These are phyloP conservation scores for Teunomyces atbi DNA, from an alignment of 805 yeast species.

Conservation along the genomic window DNA sequence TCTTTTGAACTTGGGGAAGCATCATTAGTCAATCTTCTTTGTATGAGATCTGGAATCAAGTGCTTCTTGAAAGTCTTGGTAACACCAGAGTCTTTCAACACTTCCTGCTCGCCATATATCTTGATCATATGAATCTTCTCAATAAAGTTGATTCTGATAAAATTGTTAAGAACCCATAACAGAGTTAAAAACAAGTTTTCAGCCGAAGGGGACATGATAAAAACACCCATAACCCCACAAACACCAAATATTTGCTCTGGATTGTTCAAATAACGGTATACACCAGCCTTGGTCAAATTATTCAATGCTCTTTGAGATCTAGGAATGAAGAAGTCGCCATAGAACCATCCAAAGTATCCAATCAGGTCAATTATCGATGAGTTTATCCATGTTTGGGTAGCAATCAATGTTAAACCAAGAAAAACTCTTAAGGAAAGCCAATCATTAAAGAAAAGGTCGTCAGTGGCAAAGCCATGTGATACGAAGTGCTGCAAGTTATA, in stretches of 20 bases:
- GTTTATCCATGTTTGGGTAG: slow-evolving; percentile 68
- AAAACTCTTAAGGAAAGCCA: slow-evolving; percentile 55
- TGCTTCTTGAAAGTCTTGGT: slow-evolving; percentile 44
- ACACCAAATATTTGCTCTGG: slow-evolving; percentile 80
- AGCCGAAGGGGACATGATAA: slow-evolving; percentile 56
- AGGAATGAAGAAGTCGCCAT: slow-evolving; percentile 78
- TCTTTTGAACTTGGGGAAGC: slow-evolving; percentile 9
- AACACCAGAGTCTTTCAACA: slow-evolving; percentile 52
- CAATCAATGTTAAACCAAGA: slow-evolving; percentile 53
- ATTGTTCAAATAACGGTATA: slow-evolving; percentile 75
- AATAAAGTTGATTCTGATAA: slow-evolving; percentile 66
- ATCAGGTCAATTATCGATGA: slow-evolving; percentile 65
- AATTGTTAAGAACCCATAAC: slow-evolving; percentile 63
- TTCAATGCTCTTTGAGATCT: slow-evolving; percentile 40
- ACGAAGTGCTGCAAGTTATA: slow-evolving; percentile 31
- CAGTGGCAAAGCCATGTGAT: slow-evolving; percentile 11
- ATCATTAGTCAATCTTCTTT: slow-evolving; percentile 24
- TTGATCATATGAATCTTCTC: slow-evolving; percentile 78
- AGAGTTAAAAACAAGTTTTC: slow-evolving; percentile 50
- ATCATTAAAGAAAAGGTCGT: slow-evolving; percentile 24
- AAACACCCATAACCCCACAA: slow-evolving; percentile 76
- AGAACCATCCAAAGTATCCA: slow-evolving; percentile 88
- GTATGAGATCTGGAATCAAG: slow-evolving; percentile 38
- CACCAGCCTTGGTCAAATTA: slow-evolving; percentile 70
- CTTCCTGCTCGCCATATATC: slow-evolving; percentile 65